Evolutionary conservation across 2,329 filamentous ascomycete species (phyloP).

Genomic region (Fusarium duplospermum): DNA sequence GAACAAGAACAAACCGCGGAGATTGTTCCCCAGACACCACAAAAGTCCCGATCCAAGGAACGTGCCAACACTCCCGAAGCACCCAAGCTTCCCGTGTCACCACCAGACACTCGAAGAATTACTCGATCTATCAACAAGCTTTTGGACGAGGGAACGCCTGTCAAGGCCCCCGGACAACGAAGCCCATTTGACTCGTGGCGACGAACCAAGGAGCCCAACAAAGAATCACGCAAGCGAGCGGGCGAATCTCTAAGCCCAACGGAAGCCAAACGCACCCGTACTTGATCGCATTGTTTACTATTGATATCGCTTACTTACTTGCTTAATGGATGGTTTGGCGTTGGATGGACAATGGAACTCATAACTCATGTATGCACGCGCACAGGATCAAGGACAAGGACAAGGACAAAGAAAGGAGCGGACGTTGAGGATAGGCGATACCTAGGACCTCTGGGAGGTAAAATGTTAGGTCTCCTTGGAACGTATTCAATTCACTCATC

Average conservation of each 20-base stretch:
- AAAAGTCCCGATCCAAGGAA: conserved; percentile 45
- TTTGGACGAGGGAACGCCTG: conserved; percentile 54
- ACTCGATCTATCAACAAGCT: conserved; percentile 68
- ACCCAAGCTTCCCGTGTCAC: conserved; percentile 68
- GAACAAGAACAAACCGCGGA: conserved; percentile 37
- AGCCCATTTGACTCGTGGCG: conserved; percentile 77
- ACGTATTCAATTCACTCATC: conserved; percentile 32
- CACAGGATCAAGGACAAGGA: conserved; percentile 8
- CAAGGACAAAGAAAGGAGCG: background rate
- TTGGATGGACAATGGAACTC: conserved; percentile 34
- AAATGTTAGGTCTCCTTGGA: conserved; percentile 27
- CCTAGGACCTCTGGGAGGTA: conserved; percentile 21
- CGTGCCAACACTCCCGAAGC: conserved; percentile 62
- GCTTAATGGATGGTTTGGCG: conserved; percentile 39
- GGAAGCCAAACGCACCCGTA: conserved; percentile 52
- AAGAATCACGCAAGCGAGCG: conserved; percentile 58
- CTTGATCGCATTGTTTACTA: conserved; percentile 37
- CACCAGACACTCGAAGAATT: conserved; percentile 70
- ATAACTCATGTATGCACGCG: conserved; percentile 21
- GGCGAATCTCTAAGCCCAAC: conserved; percentile 48
- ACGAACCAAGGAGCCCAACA: conserved; percentile 67
- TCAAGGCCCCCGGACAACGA: conserved; percentile 54
- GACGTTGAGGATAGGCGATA: conserved; percentile 26
- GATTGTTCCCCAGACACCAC: conserved; percentile 51
- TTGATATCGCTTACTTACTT: conserved; percentile 30